Conservation (phyloP, 2,329 filamentous ascomycete genomes). For the Apiospora arundinis region DNA sequence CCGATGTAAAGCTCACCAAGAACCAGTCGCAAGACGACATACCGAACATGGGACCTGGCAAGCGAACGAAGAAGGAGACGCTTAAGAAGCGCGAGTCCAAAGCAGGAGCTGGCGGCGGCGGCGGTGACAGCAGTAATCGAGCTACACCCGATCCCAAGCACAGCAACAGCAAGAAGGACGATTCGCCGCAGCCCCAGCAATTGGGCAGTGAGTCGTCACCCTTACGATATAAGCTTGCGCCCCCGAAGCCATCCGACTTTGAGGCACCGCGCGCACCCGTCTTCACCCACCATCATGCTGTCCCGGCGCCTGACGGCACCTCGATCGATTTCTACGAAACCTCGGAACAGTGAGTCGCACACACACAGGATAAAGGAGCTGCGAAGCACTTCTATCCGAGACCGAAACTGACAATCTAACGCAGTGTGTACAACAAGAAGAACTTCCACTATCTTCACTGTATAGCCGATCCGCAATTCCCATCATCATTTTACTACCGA, state of each 20-base stretch:
- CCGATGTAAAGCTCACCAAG: conserved; percentile 48
- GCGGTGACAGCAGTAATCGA: conserved; percentile 57
- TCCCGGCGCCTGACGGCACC: conserved; percentile 55
- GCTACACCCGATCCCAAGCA: conserved; percentile 63
- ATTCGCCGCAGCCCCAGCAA: conserved; percentile 28
- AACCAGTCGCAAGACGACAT: conserved; percentile 37
- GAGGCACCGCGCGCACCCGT: conserved; percentile 63
- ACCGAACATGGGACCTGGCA: conserved; percentile 52
- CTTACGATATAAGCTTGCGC: conserved; percentile 68
- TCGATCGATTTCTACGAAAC: conserved; percentile 66
- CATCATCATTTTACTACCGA: conserved; percentile 86
- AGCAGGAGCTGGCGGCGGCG: conserved; percentile 46
- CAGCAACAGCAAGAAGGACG: conserved; percentile 15
- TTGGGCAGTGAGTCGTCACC: conserved; percentile 55
- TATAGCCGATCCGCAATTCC: conserved; percentile 87
- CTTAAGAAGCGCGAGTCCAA: conserved; percentile 74
- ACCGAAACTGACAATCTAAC: conserved; percentile 21
- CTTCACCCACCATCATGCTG: conserved; percentile 61
- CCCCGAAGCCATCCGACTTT: conserved; percentile 67
- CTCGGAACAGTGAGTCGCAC: conserved; percentile 64
- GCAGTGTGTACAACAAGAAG: conserved; percentile 68
- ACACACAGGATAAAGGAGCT: background rate
- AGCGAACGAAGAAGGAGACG: conserved; percentile 68
- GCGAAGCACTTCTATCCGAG: conserved; percentile 4
- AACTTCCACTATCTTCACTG: conserved; percentile 89